A percentile compares a stretch with the other conserved stretches of the same genome.
Conservation (phyloP, 257 asterid species). For the Solanum ossicruentum region DNA sequence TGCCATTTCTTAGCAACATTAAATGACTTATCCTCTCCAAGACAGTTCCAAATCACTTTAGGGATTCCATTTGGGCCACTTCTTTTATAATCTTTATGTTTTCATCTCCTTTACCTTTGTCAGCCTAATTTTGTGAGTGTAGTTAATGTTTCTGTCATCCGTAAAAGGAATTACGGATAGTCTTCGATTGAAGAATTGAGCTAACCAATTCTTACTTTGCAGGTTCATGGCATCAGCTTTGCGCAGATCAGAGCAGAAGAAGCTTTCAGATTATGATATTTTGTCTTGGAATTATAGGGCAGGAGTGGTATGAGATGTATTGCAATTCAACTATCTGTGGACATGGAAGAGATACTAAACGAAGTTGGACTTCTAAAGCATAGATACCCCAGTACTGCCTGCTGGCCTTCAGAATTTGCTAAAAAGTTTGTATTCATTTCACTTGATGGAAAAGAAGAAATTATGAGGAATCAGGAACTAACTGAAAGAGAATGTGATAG, state of each 20-base stretch:
- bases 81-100: not conserved
- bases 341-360: constrained; percentile 55
- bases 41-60: not conserved
- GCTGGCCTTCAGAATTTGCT: constrained; percentile 65
- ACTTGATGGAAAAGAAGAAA: constrained; percentile 37
- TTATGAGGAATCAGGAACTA: constrained; percentile 26
- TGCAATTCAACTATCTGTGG: constrained; percentile 17
- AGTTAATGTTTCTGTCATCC: not conserved
- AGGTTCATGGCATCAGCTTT: not conserved
- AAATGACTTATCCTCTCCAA: not conserved
- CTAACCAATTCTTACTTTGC: not conserved
- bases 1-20: not conserved
- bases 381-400: constrained; percentile 39
- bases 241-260: not conserved
- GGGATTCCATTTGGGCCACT: not conserved
- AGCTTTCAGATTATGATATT: not conserved
- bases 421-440: constrained; percentile 69
- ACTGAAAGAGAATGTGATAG: constrained; percentile 27
- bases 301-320: constrained; percentile 24
- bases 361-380: constrained; percentile 45
- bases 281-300: constrained; percentile 15
- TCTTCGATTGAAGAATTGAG: not conserved
- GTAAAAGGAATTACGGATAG: not conserved
- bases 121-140: not conserved
- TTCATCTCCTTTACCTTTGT: not conserved